Evolutionary conservation across 768 basidiomycete species (phyloP).

Genomic region (Mycena latifolia): DNA sequence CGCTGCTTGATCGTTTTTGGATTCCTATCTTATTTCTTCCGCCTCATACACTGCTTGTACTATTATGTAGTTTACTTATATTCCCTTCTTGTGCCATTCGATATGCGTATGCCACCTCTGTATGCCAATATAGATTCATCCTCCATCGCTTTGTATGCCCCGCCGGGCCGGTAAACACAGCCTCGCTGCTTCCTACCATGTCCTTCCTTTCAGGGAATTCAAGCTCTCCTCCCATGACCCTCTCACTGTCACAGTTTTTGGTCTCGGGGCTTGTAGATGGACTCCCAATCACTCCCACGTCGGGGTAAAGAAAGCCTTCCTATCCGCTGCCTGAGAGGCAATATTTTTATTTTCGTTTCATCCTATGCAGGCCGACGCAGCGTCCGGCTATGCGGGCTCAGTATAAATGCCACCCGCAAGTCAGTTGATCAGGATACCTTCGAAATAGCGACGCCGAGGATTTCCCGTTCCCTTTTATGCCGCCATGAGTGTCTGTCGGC

Average conservation of each 20-base stretch:
- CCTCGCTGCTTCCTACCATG: too few relatives aligned
- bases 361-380: too few relatives aligned
- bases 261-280: too few relatives aligned
- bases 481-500: neutral
- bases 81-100: neutral
- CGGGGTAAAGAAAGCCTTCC: too few relatives aligned
- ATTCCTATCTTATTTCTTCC: neutral
- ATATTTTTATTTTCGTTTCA: too few relatives aligned
- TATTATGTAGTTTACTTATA: conserved; percentile 17
- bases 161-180: too few relatives aligned
- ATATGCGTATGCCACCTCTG: conserved; percentile 10
- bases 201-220: too few relatives aligned
- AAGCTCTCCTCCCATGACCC: too few relatives aligned
- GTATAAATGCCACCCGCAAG: neutral
- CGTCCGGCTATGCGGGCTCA: too few relatives aligned
- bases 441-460: conserved; percentile 16
- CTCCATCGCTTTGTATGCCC: neutral
- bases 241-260: too few relatives aligned
- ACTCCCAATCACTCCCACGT: too few relatives aligned
- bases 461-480: conserved; percentile 12
- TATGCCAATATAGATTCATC: conserved; percentile 13
- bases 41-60: conserved; percentile 25
- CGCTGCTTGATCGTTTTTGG: neutral
- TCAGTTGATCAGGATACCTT: conserved; percentile 22
- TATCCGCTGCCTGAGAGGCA: too few relatives aligned